These are phyloP conservation scores for Tricholoma bakamatsutake DNA, from an alignment of 768 basidiomycete species.

Conservation along the genomic window DNA sequence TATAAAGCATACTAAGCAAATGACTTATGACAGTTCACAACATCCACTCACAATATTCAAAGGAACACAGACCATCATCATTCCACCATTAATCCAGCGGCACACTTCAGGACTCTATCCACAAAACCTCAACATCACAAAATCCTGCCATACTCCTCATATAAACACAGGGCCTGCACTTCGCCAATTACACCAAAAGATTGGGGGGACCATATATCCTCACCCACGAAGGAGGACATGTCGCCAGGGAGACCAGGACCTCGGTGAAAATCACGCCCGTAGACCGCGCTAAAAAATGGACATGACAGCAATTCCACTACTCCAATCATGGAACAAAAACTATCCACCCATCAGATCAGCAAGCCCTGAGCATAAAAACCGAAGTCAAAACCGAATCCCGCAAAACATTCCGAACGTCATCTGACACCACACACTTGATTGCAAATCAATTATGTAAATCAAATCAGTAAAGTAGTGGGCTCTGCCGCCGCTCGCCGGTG, in stretches of 20 bases:
- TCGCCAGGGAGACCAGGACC: neutral
- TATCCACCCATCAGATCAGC: neutral
- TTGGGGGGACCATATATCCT: neutral
- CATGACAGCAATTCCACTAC: neutral
- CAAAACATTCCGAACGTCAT: too few relatives aligned
- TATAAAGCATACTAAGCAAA: too few relatives aligned
- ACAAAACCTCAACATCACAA: too few relatives aligned
- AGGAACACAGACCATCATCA: too few relatives aligned
- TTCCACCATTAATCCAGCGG: too few relatives aligned
- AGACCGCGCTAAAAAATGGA: neutral
- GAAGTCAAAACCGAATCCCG: too few relatives aligned
- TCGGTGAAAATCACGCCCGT: neutral
- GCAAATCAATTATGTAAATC: too few relatives aligned
- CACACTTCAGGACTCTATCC: too few relatives aligned
- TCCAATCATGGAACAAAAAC: neutral
- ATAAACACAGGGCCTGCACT: neutral
- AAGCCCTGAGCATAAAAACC: too few relatives aligned
- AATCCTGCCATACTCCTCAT: neutral
- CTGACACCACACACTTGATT: too few relatives aligned
- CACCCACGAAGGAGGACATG: neutral
- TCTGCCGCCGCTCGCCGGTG: neutral
- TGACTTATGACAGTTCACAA: too few relatives aligned
- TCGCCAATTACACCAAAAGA: neutral
- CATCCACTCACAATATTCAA: too few relatives aligned
- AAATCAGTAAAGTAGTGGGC: neutral